Evolutionary conservation across 2,329 filamentous ascomycete genomes (phyloP).

Genomic region (Aspergillus neotritici): DNA sequence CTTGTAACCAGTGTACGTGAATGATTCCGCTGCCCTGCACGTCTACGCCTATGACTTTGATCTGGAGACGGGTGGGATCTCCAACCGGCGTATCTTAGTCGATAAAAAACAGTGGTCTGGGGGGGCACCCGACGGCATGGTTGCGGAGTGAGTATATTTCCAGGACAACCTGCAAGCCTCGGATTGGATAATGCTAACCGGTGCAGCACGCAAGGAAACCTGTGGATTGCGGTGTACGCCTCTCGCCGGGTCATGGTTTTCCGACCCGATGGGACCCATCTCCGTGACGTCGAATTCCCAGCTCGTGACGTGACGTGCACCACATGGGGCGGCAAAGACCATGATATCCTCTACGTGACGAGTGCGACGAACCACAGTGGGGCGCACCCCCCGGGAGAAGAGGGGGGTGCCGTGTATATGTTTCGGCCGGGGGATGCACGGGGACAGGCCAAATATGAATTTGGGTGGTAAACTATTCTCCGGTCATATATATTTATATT

Average conservation of each 20-base stretch:
- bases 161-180: no score
- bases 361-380: slow-evolving; percentile 23
- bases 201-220: slow-evolving; percentile 29
- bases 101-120: slow-evolving; percentile 23
- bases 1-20: slow-evolving; percentile 26
- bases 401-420: slow-evolving; percentile 35
- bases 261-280: slow-evolving; percentile 24
- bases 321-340: slow-evolving; percentile 33
- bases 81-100: slow-evolving; percentile 26
- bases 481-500: no score
- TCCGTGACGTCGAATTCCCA: slow-evolving; percentile 32
- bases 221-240: slow-evolving; percentile 35
- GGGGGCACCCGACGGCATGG: slow-evolving; percentile 37
- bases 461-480: slow-evolving; percentile 18
- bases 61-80: slow-evolving; percentile 25
- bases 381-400: slow-evolving; percentile 21
- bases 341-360: slow-evolving; percentile 31
- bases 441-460: slow-evolving; percentile 32
- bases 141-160: slow-evolving; percentile 29
- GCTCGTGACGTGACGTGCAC: slow-evolving; percentile 33
- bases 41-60: slow-evolving; percentile 33
- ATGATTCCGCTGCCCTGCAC: slow-evolving; percentile 30
- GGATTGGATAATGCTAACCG: no score
- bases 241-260: slow-evolving; percentile 33
- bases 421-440: slow-evolving; percentile 22